Evolutionary conservation across 805 yeast genomes (phyloP).

Genomic region (Cyberlindnera maclurae): DNA sequence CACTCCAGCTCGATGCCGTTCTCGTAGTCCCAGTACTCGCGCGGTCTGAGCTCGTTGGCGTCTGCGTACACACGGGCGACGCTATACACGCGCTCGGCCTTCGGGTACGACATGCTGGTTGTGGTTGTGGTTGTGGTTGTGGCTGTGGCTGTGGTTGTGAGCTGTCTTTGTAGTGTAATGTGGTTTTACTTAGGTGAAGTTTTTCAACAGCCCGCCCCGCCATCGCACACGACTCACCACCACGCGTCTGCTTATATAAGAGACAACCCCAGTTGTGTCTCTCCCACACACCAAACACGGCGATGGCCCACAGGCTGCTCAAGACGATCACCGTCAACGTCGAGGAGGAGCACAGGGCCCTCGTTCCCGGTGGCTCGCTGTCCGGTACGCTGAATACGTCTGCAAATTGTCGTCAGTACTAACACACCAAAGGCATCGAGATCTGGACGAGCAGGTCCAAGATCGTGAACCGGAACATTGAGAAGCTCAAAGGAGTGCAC

Average conservation of each 20-base stretch:
- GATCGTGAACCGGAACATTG: conserved; percentile 17
- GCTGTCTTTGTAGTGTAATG: too few species aligned
- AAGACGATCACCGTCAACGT: conserved; percentile 6
- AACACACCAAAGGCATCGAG: conserved; percentile 14
- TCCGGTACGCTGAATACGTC: too few species aligned
- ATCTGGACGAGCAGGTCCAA: conserved; percentile 23
- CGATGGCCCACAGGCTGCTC: conserved; percentile 11
- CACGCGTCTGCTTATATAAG: too few species aligned
- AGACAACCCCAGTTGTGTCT: too few species aligned
- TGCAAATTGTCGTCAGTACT: too few species aligned
- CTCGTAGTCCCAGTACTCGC: conserved; percentile 83
- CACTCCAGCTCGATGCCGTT: conserved; percentile 48
- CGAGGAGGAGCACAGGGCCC: not conserved
- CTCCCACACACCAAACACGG: too few species aligned
- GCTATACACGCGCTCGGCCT: conserved; percentile 31
- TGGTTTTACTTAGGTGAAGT: too few species aligned
- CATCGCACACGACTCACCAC: too few species aligned
- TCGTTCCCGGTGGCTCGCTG: not conserved
- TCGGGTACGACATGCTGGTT: conserved; percentile 17
- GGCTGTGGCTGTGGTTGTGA: too few species aligned
- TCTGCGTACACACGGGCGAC: conserved; percentile 66
- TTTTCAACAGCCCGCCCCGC: too few species aligned
- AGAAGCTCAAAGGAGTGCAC: conserved; percentile 3
- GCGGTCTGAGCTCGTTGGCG: conserved; percentile 59
- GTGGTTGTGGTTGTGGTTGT: too few species aligned